Percentiles rank a stretch among this genome's conserved stretches.
Evolutionary conservation across 2,329 filamentous ascomycete genomes (phyloP).

Genomic region (Diaporthe destruens): DNA sequence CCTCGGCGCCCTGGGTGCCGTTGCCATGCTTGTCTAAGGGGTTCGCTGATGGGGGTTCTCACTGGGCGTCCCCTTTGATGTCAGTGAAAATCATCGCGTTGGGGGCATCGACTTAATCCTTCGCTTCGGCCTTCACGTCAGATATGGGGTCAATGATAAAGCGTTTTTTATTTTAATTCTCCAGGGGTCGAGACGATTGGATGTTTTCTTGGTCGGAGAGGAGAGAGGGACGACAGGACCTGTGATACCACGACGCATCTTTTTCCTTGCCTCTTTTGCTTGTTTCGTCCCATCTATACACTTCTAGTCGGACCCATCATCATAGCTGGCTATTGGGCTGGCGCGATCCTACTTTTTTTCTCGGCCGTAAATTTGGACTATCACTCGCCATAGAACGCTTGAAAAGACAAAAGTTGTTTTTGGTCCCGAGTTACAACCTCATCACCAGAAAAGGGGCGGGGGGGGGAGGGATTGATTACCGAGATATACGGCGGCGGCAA

Average conservation of each 20-base stretch:
- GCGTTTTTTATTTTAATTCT: slow-evolving; percentile 32
- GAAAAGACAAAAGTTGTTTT: slow-evolving; percentile 11
- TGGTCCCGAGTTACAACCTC: not conserved
- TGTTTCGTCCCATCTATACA: slow-evolving; percentile 15
- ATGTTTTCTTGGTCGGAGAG: slow-evolving; percentile 23
- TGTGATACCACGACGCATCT: slow-evolving; percentile 42
- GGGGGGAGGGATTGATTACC: not conserved
- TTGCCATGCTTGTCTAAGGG: slow-evolving; percentile 39
- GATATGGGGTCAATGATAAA: slow-evolving; percentile 38
- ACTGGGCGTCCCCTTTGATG: not conserved
- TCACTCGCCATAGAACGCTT: slow-evolving; percentile 27
- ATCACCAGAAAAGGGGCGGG: not conserved
- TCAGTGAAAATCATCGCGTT: not conserved
- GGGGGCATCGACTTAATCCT: slow-evolving; percentile 29
- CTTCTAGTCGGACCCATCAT: slow-evolving; percentile 29
- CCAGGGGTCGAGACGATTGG: slow-evolving; percentile 33
- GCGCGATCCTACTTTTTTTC: slow-evolving; percentile 25
- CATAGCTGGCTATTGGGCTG: slow-evolving; percentile 23
- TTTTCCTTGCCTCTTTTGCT: slow-evolving; percentile 16
- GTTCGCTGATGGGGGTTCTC: not conserved
- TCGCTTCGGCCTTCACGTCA: slow-evolving; percentile 33
- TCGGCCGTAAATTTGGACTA: slow-evolving; percentile 11
- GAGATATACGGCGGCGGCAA: slow-evolving; percentile 12
- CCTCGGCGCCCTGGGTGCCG: slow-evolving; percentile 37
- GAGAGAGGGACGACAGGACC: slow-evolving; percentile 30